These are phyloP conservation scores for Camellia lanceoleosa DNA, from an alignment of 148 eudicot genomes.

Conservation along the genomic window DNA sequence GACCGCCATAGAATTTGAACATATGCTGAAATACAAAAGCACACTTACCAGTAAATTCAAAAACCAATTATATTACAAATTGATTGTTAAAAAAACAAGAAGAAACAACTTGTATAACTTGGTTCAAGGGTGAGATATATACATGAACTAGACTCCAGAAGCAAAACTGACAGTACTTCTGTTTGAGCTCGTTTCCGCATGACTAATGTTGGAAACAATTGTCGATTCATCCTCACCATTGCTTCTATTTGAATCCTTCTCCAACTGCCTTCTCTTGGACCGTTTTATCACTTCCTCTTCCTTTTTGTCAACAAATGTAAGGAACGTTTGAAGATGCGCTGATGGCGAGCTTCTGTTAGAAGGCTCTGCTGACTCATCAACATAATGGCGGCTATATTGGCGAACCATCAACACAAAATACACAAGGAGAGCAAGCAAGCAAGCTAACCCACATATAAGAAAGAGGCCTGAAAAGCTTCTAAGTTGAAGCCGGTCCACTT, in stretches of 20 bases:
- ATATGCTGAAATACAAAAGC: not conserved
- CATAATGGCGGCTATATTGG: slow-evolving; percentile 35
- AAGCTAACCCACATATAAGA: slow-evolving; percentile 49
- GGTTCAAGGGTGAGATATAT: not conserved
- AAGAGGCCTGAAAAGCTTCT: slow-evolving; percentile 62
- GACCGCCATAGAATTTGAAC: not conserved
- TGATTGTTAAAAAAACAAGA: not conserved
- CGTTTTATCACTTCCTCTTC: slow-evolving; percentile 42
- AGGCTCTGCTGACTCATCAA: slow-evolving; percentile 23
- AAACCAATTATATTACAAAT: not conserved
- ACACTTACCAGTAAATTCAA: not conserved
- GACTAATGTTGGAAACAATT: slow-evolving; percentile 1
- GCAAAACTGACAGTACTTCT: slow-evolving; percentile 8
- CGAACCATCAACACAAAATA: slow-evolving; percentile 31
- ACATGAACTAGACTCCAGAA: not conserved
- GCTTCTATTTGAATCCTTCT: slow-evolving; percentile 27
- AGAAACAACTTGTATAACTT: not conserved
- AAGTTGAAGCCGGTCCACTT: slow-evolving; percentile 52
- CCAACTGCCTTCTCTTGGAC: slow-evolving; percentile 46
- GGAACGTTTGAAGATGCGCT: slow-evolving; percentile 41
- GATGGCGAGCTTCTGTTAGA: slow-evolving; percentile 23
- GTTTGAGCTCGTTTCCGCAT: slow-evolving; percentile 12
- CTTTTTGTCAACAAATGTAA: slow-evolving; percentile 59
- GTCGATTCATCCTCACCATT: not conserved
- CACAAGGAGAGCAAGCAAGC: slow-evolving; percentile 43